Percentiles rank a stretch among this genome's conserved stretches.
Evolutionary conservation across 805 yeast genomes (phyloP).

Genomic region (Myxozyma nipponensis): DNA sequence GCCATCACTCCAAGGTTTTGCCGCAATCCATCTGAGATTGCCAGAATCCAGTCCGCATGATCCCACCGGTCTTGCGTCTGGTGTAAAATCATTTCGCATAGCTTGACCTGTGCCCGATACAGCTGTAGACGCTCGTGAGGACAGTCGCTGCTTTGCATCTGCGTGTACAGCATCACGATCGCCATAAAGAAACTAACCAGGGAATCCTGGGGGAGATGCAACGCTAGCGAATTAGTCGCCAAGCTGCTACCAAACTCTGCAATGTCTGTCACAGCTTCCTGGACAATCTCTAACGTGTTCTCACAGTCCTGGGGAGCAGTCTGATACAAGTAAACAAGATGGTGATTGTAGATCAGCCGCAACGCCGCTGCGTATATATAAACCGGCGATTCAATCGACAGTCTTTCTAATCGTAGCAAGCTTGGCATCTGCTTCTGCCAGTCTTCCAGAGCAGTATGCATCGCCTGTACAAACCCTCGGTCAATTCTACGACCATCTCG

Average conservation of each 20-base stretch:
- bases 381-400: neutral
- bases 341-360: conserved; percentile 17
- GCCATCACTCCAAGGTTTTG: too few relatives aligned
- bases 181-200: conserved; percentile 24
- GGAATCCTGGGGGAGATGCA: conserved; percentile 19
- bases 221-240: conserved; percentile 13
- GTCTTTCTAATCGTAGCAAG: neutral
- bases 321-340: conserved; percentile 22
- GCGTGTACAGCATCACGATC: conserved; percentile 21
- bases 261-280: conserved; percentile 16
- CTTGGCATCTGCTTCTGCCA: conserved; percentile 2
- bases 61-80: too few relatives aligned
- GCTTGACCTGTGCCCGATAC: too few relatives aligned
- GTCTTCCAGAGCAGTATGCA: neutral
- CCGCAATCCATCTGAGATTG: too few relatives aligned
- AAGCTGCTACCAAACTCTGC: conserved; percentile 14
- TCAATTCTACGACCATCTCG: too few relatives aligned
- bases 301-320: conserved; percentile 5
- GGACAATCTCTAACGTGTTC: conserved; percentile 4
- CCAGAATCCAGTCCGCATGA: too few relatives aligned
- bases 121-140: too few relatives aligned
- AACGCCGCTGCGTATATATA: conserved; percentile 10
- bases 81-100: too few relatives aligned
- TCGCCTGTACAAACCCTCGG: too few relatives aligned
- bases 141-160: too few relatives aligned